Base-by-base conservation (phyloP, 306 rosid species). In the Vicia faba region DNA sequence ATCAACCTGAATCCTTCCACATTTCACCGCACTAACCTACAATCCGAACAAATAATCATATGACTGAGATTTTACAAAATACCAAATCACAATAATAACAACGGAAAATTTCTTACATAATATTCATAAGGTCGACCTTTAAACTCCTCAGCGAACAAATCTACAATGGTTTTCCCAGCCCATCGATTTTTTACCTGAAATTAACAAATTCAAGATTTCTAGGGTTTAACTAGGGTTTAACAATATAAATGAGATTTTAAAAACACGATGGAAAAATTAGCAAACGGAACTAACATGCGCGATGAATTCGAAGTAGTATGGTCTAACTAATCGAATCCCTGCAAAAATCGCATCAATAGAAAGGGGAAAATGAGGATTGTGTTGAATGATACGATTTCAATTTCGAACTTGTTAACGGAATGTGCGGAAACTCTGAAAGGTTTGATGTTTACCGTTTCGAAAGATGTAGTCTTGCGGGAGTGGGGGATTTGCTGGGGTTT, bases 241-340 rank as follows among this genome's bases (percentile, higher is more conserved):
- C 31, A 40, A 4, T 26, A 69, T n/a, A 35, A n/a, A n/a, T n/a
- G n/a, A n/a, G n/a, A n/a, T n/a, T n/a, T n/a, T n/a, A n/a, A n/a
- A n/a, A n/a, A n/a, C n/a, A 10, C 25, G 1, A 19, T 4, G 28
- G 19, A 35, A 7, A 14, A 9, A 62, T 13, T 11, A 0, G 28
- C 59, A 61, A 46, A 46, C 0, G 0, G 26, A 58, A 66, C 89
- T 63, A 70, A 91, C 97, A 65, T 91, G 95, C 45, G 84, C 82
- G 11, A 90, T 88, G 78, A 90, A 90, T 82, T 95, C 96, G 82
- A 95, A 95, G 86, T 95, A 88, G 84, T 95, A 95, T 12, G 97
- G 99, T 70, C 67, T 76, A 48, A 95, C 99, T 19, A 64, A 81
- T 66, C 99, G 78, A 60, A 23, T 81, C 68, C 99, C 99, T 95